These are phyloP conservation scores for Cylindrodendrum hubeiense DNA, from an alignment of 2,329 filamentous ascomycete genomes.

Conservation along the genomic window DNA sequence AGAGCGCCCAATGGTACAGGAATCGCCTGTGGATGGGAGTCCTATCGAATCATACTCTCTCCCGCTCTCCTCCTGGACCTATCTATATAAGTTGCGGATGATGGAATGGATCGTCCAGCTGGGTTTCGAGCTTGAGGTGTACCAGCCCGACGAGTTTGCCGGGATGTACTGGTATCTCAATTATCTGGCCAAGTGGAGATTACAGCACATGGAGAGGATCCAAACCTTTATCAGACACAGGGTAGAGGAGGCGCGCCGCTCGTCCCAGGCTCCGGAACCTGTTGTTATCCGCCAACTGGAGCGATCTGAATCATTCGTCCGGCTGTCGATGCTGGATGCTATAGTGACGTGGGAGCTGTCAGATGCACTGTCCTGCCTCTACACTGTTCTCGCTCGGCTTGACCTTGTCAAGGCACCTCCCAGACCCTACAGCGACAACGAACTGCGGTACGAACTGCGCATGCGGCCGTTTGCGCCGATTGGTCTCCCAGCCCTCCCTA, in stretches of 20 bases:
- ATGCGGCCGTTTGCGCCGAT: slow-evolving; percentile 86
- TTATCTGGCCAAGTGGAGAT: slow-evolving; percentile 76
- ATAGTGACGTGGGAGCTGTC: slow-evolving; percentile 71
- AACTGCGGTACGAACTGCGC: slow-evolving; percentile 82
- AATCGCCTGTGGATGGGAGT: slow-evolving; percentile 47
- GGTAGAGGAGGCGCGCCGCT: slow-evolving; percentile 46
- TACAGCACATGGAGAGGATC: slow-evolving; percentile 80
- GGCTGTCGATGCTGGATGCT: slow-evolving; percentile 73
- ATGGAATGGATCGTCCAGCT: slow-evolving; percentile 91
- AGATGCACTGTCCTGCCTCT: slow-evolving; percentile 70
- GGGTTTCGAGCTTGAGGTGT: slow-evolving; percentile 93
- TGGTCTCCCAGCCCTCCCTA: slow-evolving; percentile 74
- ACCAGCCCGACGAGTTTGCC: slow-evolving; percentile 85
- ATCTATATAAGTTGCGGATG: slow-evolving; percentile 88
- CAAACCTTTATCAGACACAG: slow-evolving; percentile 70
- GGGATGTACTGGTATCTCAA: slow-evolving; percentile 94
- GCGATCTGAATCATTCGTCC: slow-evolving; percentile 66
- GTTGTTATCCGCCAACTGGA: slow-evolving; percentile 58
- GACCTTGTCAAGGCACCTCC: slow-evolving; percentile 62
- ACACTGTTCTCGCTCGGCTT: slow-evolving; percentile 73
- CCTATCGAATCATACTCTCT: slow-evolving; percentile 72
- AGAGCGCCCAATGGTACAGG: slow-evolving; percentile 70
- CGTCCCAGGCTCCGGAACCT: slow-evolving; percentile 31
- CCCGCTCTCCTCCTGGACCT: slow-evolving; percentile 88
- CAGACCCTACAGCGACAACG: slow-evolving; percentile 75